Evolutionary conservation across 768 basidiomycete genomes (phyloP), one percentile per base, ranked within the genome.

Genomic region (Mycena vulgaris): DNA sequence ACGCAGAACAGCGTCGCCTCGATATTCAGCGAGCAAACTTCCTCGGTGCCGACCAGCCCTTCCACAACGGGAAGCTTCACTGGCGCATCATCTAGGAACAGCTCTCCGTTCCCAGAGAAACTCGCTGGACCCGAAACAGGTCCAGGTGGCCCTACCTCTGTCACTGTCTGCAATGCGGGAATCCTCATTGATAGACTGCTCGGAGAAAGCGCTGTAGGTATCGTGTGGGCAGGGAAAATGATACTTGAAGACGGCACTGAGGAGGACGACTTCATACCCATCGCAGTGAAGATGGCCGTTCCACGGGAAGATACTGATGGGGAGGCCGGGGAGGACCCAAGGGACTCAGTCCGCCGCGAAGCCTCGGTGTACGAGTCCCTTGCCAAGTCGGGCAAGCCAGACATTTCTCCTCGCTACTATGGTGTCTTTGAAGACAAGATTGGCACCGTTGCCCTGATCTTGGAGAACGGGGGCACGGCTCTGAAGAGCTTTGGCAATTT

Each of bases 221-320:
- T 58, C 17, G 61, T 63, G 13, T 69, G 68, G 68, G 49, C 68
- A 5, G 68, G 68, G 1, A 42, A 35, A 19, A 63, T 69, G 68
- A 59, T 69, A 39, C 56, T 30, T 11, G 68, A 69, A 45, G 68
- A 63, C 17, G 56, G 23, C 48, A 40, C 2, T 21, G 55, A 51
- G 1, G 62, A 63, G 16, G 39, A 51, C 47, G 9, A 25, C 30
- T 21, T 48, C 0, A 69, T 63, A 11, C 37, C 56, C 0, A 35
- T 69, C 48, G 62, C 42, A 8, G 62, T 60, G 39, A 69, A 69
- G 56, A 69, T 69, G 49, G 68, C 55, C 14, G 8, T 63, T 25
- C 55, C 62, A 10, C 61, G 27, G 62, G 56, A 63, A 19, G 42
- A 58, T 42, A 9, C 10, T 16, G 56, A 69, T n/a, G 8, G 33